Evolutionary conservation across 2,329 filamentous ascomycete genomes (phyloP).

Genomic region (Aspergillus sp.): DNA sequence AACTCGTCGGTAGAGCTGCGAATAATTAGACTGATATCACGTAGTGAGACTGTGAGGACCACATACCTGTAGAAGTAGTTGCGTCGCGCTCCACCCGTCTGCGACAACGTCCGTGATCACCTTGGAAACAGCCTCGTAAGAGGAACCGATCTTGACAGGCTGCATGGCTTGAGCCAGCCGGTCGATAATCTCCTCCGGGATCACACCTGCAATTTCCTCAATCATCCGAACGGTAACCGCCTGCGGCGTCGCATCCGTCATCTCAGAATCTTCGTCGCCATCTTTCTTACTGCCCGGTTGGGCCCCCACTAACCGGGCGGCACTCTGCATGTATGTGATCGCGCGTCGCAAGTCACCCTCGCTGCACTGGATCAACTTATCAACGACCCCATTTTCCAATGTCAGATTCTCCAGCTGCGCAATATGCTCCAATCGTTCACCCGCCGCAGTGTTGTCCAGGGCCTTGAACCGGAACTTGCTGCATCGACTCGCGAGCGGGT

Average conservation of each 20-base stretch:
- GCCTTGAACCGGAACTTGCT: conserved; percentile 98
- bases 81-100: conserved; percentile 93
- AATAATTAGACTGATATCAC: conserved; percentile 6
- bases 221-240: conserved; percentile 74
- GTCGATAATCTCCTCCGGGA: conserved; percentile 73
- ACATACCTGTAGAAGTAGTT: conserved; percentile 75
- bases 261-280: conserved; percentile 57
- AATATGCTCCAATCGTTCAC: conserved; percentile 76
- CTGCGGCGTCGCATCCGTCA: conserved; percentile 53
- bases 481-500: conserved; percentile 88
- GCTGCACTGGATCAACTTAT: conserved; percentile 80
- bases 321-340: conserved; percentile 93
- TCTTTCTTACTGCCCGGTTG: conserved; percentile 45
- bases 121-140: conserved; percentile 72
- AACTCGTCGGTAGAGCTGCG: conserved; percentile 66
- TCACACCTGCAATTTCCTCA: conserved; percentile 94
- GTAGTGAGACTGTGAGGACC: not conserved
- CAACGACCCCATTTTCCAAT: conserved; percentile 75
- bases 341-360: conserved; percentile 95
- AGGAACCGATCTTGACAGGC: conserved; percentile 61
- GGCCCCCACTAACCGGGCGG: conserved; percentile 81
- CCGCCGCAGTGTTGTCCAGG: conserved; percentile 81
- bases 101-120: conserved; percentile 89
- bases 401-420: conserved; percentile 73
- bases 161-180: conserved; percentile 72